Percentiles rank a stretch among this genome's conserved stretches.
phyloP scores from a whole-genome alignment of 352 stramenopile species.

The Phytophthora constricta region DNA sequence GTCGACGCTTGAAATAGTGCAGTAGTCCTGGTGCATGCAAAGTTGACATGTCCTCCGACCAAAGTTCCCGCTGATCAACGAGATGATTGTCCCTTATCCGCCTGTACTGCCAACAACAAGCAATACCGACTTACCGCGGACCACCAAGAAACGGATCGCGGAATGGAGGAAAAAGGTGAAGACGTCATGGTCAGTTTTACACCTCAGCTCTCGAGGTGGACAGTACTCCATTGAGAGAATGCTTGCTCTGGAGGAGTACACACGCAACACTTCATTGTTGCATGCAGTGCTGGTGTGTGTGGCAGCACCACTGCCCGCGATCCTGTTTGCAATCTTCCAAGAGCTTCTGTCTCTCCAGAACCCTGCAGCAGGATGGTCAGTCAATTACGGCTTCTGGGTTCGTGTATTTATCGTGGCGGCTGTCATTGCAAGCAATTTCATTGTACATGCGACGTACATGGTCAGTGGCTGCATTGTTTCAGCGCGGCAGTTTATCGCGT shows the following conservation, averaged over 20 bases:
- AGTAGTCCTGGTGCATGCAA: neutral
- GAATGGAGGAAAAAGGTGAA: neutral
- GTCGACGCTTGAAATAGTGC: no score
- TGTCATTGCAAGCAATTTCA: constrained; percentile 7
- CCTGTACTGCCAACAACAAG: neutral
- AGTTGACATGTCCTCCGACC: neutral
- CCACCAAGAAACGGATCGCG: neutral
- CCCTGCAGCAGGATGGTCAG: constrained; percentile 14
- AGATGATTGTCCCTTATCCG: neutral
- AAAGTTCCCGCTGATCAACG: neutral
- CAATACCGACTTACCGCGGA: neutral
- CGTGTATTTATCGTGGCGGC: constrained; percentile 21
- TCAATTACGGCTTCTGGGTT: constrained; percentile 31
- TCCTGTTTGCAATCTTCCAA: constrained; percentile 10
- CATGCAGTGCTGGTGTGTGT: constrained; percentile 16
- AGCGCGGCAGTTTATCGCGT: constrained; percentile 4
- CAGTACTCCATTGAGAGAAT: constrained; percentile 28
- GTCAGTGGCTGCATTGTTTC: neutral
- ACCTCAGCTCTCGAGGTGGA: constrained; percentile 31
- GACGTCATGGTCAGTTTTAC: neutral
- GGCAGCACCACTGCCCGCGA: constrained; percentile 12
- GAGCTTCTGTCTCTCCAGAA: constrained; percentile 27
- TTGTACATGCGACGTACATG: neutral
- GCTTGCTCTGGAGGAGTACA: constrained; percentile 23
- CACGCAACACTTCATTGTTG: constrained; percentile 3